Percentiles rank a stretch among this genome's conserved stretches.
phyloP scores from a whole-genome alignment of 345 rosid genomes.

The Eucalyptus marginata region DNA sequence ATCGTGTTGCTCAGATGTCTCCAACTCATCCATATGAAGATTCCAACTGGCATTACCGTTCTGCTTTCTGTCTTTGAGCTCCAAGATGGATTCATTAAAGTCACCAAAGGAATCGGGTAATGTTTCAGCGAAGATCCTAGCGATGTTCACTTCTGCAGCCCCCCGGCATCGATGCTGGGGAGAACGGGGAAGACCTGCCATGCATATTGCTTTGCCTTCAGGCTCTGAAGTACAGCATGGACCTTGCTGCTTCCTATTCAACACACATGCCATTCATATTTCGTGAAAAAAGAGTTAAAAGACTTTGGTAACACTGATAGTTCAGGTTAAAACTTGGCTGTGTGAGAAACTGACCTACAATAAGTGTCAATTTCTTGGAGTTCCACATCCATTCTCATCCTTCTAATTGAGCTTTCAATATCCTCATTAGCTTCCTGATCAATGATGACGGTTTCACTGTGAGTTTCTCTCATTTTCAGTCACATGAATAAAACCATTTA shows the following conservation, averaged over 20 bases:
- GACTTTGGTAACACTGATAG: not conserved
- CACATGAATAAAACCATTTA: not conserved
- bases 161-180: slow-evolving; percentile 5
- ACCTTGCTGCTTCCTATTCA: slow-evolving; percentile 20
- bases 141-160: slow-evolving; percentile 1
- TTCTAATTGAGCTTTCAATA: not conserved
- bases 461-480: not conserved
- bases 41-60: not conserved
- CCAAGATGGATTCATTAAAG: slow-evolving; percentile 27
- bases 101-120: slow-evolving; percentile 15
- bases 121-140: slow-evolving; percentile 8
- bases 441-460: not conserved
- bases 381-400: not conserved
- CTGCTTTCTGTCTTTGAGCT: slow-evolving; percentile 14
- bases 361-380: not conserved
- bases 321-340: not conserved
- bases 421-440: not conserved
- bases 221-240: slow-evolving; percentile 5
- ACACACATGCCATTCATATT: not conserved
- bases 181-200: not conserved
- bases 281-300: not conserved
- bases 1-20: slow-evolving; percentile 7
- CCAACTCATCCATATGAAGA: not conserved
- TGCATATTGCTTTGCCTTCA: not conserved
- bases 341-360: not conserved